These are phyloP conservation scores for Hygrophila difformis DNA, from an alignment of 257 asterid species.

Conservation along the genomic window DNA sequence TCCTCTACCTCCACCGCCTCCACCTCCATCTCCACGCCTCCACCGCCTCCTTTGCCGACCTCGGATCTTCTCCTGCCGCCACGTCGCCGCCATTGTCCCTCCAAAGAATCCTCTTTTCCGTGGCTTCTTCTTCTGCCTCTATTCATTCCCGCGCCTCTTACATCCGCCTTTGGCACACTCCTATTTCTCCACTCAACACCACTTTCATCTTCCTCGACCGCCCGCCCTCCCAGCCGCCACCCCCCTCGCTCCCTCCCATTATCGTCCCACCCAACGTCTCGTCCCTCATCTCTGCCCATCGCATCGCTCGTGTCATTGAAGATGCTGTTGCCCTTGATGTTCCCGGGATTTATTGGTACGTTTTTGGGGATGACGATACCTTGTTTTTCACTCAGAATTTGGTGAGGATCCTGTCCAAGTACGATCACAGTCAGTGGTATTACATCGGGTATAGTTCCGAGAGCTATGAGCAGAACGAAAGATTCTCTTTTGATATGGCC, in stretches of 20 bases:
- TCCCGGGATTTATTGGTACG: conserved; percentile 49
- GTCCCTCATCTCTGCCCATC: conserved; percentile 38
- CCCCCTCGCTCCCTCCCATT: conserved; percentile 32
- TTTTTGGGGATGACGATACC: conserved; percentile 78
- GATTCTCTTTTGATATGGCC: conserved; percentile 63
- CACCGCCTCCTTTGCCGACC: conserved; percentile 19
- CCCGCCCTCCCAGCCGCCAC: conserved; percentile 21
- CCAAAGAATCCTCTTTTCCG: conserved; percentile 41
- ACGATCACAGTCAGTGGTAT: conserved; percentile 49
- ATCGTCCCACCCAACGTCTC: conserved; percentile 40
- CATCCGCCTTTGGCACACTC: conserved; percentile 57
- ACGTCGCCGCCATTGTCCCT: conserved; percentile 22
- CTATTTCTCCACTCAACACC: conserved; percentile 44
- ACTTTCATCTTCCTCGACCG: conserved; percentile 57
- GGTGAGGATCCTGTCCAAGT: conserved; percentile 48
- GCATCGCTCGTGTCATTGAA: conserved; percentile 56
- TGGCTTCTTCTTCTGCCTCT: conserved; percentile 56
- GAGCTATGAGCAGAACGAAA: conserved; percentile 68
- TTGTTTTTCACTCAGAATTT: conserved; percentile 51
- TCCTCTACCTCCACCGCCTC: conserved; percentile 37
- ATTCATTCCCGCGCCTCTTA: conserved; percentile 46
- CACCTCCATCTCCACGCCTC: conserved; percentile 23
- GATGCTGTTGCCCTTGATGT: conserved; percentile 42
- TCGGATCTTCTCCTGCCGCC: conserved; percentile 3
- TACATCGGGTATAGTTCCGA: conserved; percentile 58